These are phyloP conservation scores for Penicillium malachiteum DNA, from an alignment of 495 filamentous ascomycete species.

Conservation along the genomic window DNA sequence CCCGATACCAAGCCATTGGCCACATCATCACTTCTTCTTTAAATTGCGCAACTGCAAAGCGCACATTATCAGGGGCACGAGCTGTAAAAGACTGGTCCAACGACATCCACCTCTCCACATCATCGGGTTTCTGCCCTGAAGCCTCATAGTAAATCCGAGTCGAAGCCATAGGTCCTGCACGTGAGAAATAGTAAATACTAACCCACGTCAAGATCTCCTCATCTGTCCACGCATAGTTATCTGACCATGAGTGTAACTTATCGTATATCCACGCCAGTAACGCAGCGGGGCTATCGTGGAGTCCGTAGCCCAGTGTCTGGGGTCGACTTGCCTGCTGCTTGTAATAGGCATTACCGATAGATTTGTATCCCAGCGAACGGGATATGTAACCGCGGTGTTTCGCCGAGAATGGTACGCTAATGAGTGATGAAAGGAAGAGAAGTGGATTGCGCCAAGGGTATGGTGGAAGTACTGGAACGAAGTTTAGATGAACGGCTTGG, in stretches of 20 bases:
- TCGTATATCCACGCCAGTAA: slow-evolving; percentile 57
- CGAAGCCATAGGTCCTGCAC: slow-evolving; percentile 48
- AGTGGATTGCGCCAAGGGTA: slow-evolving; percentile 35
- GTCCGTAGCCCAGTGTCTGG: slow-evolving; percentile 49
- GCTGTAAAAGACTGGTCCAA: slow-evolving; percentile 13
- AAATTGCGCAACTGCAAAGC: slow-evolving; percentile 44
- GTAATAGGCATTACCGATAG: slow-evolving; percentile 43
- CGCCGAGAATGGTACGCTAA: slow-evolving; percentile 37
- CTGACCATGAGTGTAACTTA: slow-evolving; percentile 52
- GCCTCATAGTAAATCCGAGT: slow-evolving; percentile 52
- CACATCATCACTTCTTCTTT: slow-evolving; percentile 42
- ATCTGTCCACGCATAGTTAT: slow-evolving; percentile 52
- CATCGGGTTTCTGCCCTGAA: slow-evolving; percentile 20
- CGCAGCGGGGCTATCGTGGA: slow-evolving; percentile 51
- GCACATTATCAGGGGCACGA: slow-evolving; percentile 27
- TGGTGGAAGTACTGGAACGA: slow-evolving; percentile 34
- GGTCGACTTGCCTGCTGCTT: slow-evolving; percentile 49
- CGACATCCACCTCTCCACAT: slow-evolving; percentile 16
- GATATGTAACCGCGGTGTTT: slow-evolving; percentile 34
- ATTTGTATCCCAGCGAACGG: slow-evolving; percentile 32
- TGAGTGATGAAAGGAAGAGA: slow-evolving; percentile 30
- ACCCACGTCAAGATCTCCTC: slow-evolving; percentile 58
- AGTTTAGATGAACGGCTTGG: slow-evolving; percentile 47
- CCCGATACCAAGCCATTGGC: slow-evolving; percentile 40
- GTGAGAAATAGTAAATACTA: slow-evolving; percentile 52